A percentile compares a stretch with the other conserved stretches of the same genome.
These are phyloP conservation scores for Tilletiopsis washingtonensis DNA, from an alignment of 1,284 basidiomycete species.

Conservation along the genomic window DNA sequence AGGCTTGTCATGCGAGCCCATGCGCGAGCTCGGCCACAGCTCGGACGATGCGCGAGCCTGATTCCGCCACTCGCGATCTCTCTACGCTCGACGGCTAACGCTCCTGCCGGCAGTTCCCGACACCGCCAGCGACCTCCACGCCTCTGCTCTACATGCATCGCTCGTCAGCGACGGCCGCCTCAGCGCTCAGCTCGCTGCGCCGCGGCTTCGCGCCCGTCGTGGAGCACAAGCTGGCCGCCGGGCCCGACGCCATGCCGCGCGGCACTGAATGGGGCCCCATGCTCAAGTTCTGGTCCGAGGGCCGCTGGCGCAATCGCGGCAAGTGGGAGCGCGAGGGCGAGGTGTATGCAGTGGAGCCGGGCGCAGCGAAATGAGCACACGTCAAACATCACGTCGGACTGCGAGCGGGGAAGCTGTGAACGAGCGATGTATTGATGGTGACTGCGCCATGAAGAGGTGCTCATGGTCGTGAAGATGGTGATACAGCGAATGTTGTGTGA, in stretches of 20 bases:
- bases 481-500: no score
- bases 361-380: no score
- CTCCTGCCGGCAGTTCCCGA: slow-evolving; percentile 17
- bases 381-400: no score
- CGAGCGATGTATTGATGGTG: no score
- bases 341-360: no score
- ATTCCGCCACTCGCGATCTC: no score
- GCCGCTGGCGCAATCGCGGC: slow-evolving; percentile 9
- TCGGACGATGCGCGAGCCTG: no score
- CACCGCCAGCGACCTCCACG: slow-evolving; percentile 1
- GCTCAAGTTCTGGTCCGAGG: slow-evolving; percentile 22
- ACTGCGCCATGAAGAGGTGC: no score
- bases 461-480: no score
- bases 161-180: not conserved
- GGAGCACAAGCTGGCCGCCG: not conserved
- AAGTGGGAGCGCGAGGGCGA: slow-evolving; percentile 24
- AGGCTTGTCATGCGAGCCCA: not conserved
- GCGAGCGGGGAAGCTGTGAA: no score
- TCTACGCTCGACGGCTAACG: no score
- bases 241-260: slow-evolving; percentile 12
- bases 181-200: not conserved
- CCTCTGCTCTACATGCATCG: slow-evolving; percentile 19
- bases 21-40: not conserved
- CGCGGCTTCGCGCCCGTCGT: slow-evolving; percentile 1
- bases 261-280: slow-evolving; percentile 24